Evolutionary conservation across 306 rosid species (phyloP).

Genomic region (Alnus glutinosa): DNA sequence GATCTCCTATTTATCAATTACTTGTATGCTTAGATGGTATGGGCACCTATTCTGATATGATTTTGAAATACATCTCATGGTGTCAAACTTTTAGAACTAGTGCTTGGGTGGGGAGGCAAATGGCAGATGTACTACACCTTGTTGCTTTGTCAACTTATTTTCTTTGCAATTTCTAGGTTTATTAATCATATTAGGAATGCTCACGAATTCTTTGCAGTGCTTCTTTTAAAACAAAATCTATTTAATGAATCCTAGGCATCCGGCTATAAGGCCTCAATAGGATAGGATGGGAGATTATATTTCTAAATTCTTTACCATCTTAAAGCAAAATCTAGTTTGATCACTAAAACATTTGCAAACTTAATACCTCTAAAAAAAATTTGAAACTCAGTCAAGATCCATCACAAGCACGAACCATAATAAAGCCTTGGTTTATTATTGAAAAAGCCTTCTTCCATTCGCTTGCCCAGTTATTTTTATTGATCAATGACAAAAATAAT

Average conservation of each 20-base stretch:
- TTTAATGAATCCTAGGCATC: not conserved
- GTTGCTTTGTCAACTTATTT: not conserved
- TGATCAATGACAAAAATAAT: too few relatives aligned
- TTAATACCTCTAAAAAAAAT: too few relatives aligned
- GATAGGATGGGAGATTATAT: not conserved
- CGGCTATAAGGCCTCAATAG: not conserved
- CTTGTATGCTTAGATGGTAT: not conserved
- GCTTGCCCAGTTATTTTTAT: too few relatives aligned
- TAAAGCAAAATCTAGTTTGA: too few relatives aligned
- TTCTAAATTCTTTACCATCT: too few relatives aligned
- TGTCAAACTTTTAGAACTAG: not conserved
- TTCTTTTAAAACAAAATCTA: not conserved
- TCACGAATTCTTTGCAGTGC: not conserved
- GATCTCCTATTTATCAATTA: not conserved
- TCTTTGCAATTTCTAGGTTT: not conserved
- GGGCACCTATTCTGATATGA: not conserved
- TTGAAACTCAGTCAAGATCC: too few relatives aligned
- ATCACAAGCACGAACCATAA: too few relatives aligned
- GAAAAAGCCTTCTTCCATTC: too few relatives aligned
- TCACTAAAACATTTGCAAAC: too few relatives aligned
- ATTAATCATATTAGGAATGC: not conserved
- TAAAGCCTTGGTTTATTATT: too few relatives aligned
- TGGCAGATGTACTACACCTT: not conserved
- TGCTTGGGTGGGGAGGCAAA: not conserved
- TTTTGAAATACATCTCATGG: not conserved